Evolutionary conservation across 306 rosid genomes (phyloP), one percentile per base, ranked within the genome.

Genomic region (Lupinus albus): DNA sequence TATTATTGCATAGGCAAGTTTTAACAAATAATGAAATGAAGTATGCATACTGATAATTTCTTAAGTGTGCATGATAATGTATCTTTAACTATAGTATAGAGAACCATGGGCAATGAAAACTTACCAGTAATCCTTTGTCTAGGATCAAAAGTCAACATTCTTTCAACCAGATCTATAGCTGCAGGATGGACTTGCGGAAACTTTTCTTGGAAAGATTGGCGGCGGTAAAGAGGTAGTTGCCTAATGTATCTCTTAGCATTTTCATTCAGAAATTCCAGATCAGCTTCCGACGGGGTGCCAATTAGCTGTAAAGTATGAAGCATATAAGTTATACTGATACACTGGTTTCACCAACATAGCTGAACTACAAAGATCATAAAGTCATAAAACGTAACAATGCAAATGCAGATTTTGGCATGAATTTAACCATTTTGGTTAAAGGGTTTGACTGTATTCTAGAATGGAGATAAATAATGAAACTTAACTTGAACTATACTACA

Each of bases 221-320:
- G 92, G 56, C 60, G 91, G 76, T 91, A 77, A 70, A 38, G 76
- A 45, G 92, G 88, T 13, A 86, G 84, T 64, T 91, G 97, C 75
- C 92, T 84, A 11, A 94, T 88, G 83, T 94, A 94, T 81, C 96
- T 82, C 88, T 87, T 94, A 7, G 99, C 97, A 80, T 91, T 94
- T 82, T 91, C 99, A 74, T 94, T 94, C 82, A 94, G 79, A 70
- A 88, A 88, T 10, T 87, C 96, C 73, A 94, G 78, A 70, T 91
- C 96, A 70, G 84, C 86, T 82, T 94, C 99, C 8, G 99, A 82
- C 54, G 99, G 99, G 66, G 99, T 94, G 79, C 99, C 99, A 51
- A 94, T 94, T 78, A 94, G 80, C 99, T 94, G 97, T 75, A 84
- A 67, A 70, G 72, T 48, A 57, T 4, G 25, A 74, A 18, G 11